Base-by-base conservation (phyloP, 2,329 filamentous ascomycete genomes). In the Mariannaea elegans region DNA sequence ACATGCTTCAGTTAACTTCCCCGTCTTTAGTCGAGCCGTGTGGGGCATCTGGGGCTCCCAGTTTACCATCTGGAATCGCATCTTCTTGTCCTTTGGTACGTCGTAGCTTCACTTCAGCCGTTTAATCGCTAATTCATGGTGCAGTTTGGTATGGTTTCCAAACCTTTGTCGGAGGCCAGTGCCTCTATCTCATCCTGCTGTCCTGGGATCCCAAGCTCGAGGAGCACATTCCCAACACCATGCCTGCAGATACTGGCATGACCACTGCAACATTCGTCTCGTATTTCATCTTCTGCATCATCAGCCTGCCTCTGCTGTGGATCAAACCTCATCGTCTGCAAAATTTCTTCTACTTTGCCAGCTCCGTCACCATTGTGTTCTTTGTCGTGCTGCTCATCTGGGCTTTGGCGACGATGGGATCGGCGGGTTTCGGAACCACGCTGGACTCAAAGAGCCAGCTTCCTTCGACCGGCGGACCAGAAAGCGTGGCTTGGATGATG, bases 151-250 rank as follows among this genome's bases (percentile, higher is more conserved):
- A 79, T 51, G 78, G 75, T 14, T 80, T 81, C 56, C 79, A 81
- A 50, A 76, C 79, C 4, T 82, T 79, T 77, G 76, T 81, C 38
- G 80, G 80, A 12, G 80, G 80, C 3, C 73, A 80, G 65, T 81
- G 79, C 47, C 62, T 81, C 54, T 80, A 81, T 49, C 72, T 82
- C 42, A 79, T 79, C 49, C 72, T 83, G 5, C 75, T 78, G 10
- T 79, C 81, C 2, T 78, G 80, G 68, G 78, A 79, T 64, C 80
- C 80, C 10, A 71, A 72, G 7, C 72, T 81, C 31, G 79, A 81
- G 53, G 47, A 73, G 1, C 77, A 77, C 59, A 75, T 82, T 41
- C 76, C 73, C 13, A 81, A 81, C 64, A 72, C 68, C 36, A 77
- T 82, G 47, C 75, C 80, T 4, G 67, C 62, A 1, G 71, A 70